A percentile compares a stretch with the other conserved stretches of the same genome.
phyloP scores from a whole-genome alignment of 163 green algal species.

The Trebouxiophyceae sp. region DNA sequence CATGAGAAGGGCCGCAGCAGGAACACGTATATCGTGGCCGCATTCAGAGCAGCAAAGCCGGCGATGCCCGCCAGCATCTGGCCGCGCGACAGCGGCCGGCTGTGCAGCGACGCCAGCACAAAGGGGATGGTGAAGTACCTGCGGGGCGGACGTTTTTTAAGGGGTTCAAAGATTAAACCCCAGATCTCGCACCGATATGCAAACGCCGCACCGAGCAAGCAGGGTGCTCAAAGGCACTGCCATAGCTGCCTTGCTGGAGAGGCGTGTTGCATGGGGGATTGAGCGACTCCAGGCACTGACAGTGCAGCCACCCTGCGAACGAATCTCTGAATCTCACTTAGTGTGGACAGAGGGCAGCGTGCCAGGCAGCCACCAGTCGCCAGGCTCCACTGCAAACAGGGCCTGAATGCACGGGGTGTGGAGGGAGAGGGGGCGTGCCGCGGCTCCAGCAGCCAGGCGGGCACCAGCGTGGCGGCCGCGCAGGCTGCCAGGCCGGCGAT shows the following conservation, averaged over 20 bases:
- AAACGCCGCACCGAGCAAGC: too few relatives aligned
- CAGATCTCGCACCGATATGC: too few relatives aligned
- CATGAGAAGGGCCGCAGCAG: slow-evolving; percentile 49
- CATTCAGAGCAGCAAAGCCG: slow-evolving; percentile 40
- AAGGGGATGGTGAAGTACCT: slow-evolving; percentile 75
- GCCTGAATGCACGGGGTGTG: too few relatives aligned
- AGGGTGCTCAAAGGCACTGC: background rate
- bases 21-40: slow-evolving; percentile 55
- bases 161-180: background rate
- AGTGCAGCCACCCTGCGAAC: too few relatives aligned
- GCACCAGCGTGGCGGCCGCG: slow-evolving; percentile 38
- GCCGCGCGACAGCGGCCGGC: slow-evolving; percentile 20
- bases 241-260: too few relatives aligned
- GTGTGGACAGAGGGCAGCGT: too few relatives aligned
- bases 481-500: slow-evolving; percentile 26
- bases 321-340: too few relatives aligned
- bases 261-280: too few relatives aligned
- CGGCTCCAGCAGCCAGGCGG: slow-evolving; percentile 69
- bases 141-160: slow-evolving; percentile 4
- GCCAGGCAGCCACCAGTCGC: too few relatives aligned
- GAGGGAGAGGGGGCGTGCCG: slow-evolving; percentile 40
- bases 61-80: slow-evolving; percentile 4
- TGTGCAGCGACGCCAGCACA: slow-evolving; percentile 45
- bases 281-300: too few relatives aligned
- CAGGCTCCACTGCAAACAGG: too few relatives aligned